Evolutionary conservation across 441 rosid species (phyloP).

Genomic region (Metrosideros polymorpha): DNA sequence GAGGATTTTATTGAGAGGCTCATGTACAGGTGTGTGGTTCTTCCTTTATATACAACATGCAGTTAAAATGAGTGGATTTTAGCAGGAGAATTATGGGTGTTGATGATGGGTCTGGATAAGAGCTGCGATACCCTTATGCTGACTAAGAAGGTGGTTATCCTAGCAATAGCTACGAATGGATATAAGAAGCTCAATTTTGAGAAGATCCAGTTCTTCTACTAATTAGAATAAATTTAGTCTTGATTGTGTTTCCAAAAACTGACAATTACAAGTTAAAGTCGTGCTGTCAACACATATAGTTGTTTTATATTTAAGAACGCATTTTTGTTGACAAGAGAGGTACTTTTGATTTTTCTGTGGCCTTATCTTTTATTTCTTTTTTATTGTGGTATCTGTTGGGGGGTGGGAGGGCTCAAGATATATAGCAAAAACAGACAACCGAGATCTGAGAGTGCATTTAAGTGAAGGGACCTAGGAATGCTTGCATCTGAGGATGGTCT

Average conservation of each 20-base stretch:
- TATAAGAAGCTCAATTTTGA: neutral
- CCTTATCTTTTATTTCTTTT: neutral
- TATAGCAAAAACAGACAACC: neutral
- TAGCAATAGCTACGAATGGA: neutral
- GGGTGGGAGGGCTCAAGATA: neutral
- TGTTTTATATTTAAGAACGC: neutral
- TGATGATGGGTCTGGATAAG: neutral
- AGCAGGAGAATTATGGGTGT: slow-evolving; percentile 1
- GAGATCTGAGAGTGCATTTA: neutral
- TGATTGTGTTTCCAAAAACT: neutral
- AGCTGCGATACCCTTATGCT: neutral
- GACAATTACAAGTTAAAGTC: neutral
- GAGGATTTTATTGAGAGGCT: slow-evolving; percentile 97
- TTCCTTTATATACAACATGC: slow-evolving; percentile 1
- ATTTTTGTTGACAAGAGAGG: neutral
- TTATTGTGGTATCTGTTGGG: neutral
- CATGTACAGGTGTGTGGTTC: slow-evolving; percentile 67
- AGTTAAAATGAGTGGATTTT: slow-evolving; percentile 4
- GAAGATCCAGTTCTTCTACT: neutral
- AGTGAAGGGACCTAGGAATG: neutral
- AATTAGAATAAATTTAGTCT: neutral
- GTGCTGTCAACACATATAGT: neutral
- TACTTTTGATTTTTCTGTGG: neutral
- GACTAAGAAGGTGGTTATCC: slow-evolving; percentile 1
- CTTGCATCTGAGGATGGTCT: neutral